phyloP scores from a whole-genome alignment of 139 green algal genomes.

The Coelastrella sp. region DNA sequence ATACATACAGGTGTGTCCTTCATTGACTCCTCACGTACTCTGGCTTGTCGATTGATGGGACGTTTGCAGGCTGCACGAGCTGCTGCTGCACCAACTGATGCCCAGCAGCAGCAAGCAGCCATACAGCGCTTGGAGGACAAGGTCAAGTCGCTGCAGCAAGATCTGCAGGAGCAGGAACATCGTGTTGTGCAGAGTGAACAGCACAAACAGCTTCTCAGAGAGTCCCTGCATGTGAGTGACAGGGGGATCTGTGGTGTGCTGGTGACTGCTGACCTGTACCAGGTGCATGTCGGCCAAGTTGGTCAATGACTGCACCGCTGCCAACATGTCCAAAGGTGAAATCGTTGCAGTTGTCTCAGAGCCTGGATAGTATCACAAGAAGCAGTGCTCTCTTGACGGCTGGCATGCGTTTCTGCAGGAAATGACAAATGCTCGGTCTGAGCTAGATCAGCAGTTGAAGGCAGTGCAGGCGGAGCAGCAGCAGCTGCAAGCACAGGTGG shows the following conservation, averaged over 20 bases:
- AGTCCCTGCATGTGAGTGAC: neutral
- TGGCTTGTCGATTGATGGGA: neutral
- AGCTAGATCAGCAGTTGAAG: constrained; percentile 26
- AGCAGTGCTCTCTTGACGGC: too few relatives aligned
- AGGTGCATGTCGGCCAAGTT: too few relatives aligned
- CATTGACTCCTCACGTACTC: neutral
- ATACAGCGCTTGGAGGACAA: neutral
- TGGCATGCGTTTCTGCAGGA: constrained; percentile 15
- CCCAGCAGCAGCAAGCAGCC: constrained; percentile 12
- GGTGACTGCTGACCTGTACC: too few relatives aligned
- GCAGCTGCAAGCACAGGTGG: constrained; percentile 23
- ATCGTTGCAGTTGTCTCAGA: too few relatives aligned
- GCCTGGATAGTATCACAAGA: too few relatives aligned
- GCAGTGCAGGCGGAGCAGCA: neutral
- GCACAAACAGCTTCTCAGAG: neutral
- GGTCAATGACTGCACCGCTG: too few relatives aligned
- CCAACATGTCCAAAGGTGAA: too few relatives aligned
- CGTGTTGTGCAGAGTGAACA: neutral
- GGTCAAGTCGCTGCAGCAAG: constrained; percentile 4
- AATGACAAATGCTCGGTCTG: neutral
- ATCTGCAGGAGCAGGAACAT: neutral
- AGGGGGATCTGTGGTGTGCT: too few relatives aligned
- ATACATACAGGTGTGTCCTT: too few relatives aligned
- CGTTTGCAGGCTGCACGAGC: neutral
- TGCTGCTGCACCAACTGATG: neutral